These are phyloP conservation scores for Psidium guajava DNA, from an alignment of 345 rosid genomes.

Conservation along the genomic window DNA sequence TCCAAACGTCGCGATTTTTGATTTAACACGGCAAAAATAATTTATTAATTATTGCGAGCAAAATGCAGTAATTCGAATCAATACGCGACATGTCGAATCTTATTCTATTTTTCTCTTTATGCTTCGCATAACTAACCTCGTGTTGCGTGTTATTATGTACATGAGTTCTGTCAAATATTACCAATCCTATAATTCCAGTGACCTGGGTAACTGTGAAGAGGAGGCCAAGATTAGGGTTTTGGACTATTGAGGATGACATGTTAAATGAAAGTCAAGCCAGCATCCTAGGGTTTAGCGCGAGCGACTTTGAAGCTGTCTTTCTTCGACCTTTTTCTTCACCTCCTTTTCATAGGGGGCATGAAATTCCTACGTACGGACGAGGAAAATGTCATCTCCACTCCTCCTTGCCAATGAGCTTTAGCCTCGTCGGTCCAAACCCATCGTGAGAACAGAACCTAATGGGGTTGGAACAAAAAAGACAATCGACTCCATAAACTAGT, in stretches of 20 bases:
- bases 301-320: background rate
- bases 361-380: background rate
- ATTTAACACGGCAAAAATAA: background rate
- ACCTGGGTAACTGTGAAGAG: background rate
- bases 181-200: background rate
- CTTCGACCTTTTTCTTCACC: background rate
- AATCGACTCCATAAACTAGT: background rate
- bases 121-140: background rate
- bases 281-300: background rate
- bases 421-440: background rate
- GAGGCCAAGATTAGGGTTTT: background rate
- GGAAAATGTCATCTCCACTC: background rate
- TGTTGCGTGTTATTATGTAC: background rate
- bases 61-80: background rate
- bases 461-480: background rate
- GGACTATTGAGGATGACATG: background rate
- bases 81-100: background rate
- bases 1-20: background rate
- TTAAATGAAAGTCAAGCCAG: background rate
- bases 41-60: background rate
- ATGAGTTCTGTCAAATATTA: background rate
- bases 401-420: background rate
- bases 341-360: background rate
- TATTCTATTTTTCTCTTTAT: background rate
- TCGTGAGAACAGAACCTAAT: background rate